phyloP scores from a whole-genome alignment of 805 yeast genomes.

The Wickerhamiella parazyma region DNA sequence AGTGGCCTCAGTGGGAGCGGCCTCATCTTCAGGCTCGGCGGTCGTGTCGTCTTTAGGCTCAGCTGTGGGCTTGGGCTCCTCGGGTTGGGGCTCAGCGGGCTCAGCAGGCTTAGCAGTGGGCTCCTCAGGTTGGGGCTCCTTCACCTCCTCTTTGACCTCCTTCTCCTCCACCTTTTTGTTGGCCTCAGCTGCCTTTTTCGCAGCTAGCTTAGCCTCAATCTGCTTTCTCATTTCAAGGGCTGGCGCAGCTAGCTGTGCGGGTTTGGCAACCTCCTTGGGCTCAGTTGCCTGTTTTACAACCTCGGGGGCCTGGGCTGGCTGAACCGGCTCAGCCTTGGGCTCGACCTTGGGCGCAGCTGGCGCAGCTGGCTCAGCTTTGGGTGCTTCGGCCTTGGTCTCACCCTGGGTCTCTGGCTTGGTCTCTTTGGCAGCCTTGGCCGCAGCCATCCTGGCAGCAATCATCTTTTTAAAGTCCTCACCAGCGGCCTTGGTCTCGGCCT shows the following conservation, averaged over 20 bases:
- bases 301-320: slow-evolving; percentile 10
- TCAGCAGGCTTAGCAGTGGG: too few species aligned
- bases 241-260: not conserved
- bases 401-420: not conserved
- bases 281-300: not conserved
- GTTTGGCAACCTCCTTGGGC: not conserved
- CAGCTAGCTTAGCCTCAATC: not conserved
- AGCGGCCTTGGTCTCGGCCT: slow-evolving; percentile 8
- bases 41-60: not conserved
- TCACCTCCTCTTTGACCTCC: slow-evolving; percentile 9
- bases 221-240: not conserved
- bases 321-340: slow-evolving; percentile 15
- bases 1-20: not conserved
- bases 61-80: not conserved
- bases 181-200: not conserved
- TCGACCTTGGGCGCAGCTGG: slow-evolving; percentile 8
- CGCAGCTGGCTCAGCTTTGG: slow-evolving; percentile 6
- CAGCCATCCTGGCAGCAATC: slow-evolving; percentile 10
- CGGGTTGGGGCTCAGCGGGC: slow-evolving; percentile 5
- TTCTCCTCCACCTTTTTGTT: not conserved
- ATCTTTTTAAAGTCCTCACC: slow-evolving; percentile 11
- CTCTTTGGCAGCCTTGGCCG: not conserved
- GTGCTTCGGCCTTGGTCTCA: slow-evolving; percentile 1
- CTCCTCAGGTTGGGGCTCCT: slow-evolving; percentile 1
- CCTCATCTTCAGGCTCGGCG: not conserved